Base-by-base conservation (phyloP, 176 grass and related monocot species). In the Carex scoparia region DNA sequence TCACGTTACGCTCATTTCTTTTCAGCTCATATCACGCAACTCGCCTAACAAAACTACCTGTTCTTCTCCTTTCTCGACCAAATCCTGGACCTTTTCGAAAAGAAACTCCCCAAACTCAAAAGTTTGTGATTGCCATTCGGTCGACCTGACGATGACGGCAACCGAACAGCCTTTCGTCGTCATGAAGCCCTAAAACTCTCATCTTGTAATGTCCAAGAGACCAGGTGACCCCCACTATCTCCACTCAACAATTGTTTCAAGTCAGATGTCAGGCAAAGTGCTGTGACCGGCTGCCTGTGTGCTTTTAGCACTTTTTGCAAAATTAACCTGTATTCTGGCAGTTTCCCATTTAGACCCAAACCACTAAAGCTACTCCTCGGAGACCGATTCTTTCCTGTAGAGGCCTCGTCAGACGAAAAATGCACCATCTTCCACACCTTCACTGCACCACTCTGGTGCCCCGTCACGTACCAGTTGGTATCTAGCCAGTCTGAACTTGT, bases 401-500 rank as follows among this genome's bases (percentile, higher is more conserved):
- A 68, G n/a, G 64, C 87, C 61, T 99, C 93, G 44, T 94, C 90
- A 62, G 91, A 87, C 4, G 87, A 94, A 91, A 60, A 89, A 88
- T 99, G 93, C 55, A 99, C 91, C 97, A 99, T 99, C 72, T 96
- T 95, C 97, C 97, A 99, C 40, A 99, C 90, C 88, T 99, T 99
- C 58, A 99, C 93, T 38, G 93, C 97, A 56, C 97, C 97, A 33
- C 97, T 99, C 87, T 99, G 97, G 59, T 99, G 97, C 55, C 97
- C 97, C 35, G 97, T 99, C 78, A 96, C 93, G 4, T 90, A 99
- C 93, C 97, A 99, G 66, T 99, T 92, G 38, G 93, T 99, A 33
- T 99, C 97, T 63, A 86, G 91, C 93, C 97, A 99, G 44, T 99
- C 97, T 13, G 97, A 99, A 80, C 92, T 89, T 31, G 61, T 91